These are phyloP conservation scores for Cyberlindnera maclurae DNA, from an alignment of 805 yeast species.

Conservation along the genomic window DNA sequence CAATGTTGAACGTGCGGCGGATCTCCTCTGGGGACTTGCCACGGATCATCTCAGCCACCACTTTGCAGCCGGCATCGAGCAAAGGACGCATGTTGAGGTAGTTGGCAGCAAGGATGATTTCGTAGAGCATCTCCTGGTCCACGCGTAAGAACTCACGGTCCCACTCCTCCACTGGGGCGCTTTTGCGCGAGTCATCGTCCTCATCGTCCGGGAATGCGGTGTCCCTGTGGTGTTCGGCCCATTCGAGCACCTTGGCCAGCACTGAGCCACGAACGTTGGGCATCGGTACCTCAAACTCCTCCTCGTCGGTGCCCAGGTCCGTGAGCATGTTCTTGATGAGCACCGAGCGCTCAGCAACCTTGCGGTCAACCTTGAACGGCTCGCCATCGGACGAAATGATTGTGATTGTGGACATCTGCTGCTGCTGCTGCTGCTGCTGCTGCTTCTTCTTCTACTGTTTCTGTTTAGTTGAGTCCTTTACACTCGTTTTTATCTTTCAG, in stretches of 20 bases:
- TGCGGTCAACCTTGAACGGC: slow-evolving; percentile 64
- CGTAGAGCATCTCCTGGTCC: slow-evolving; percentile 85
- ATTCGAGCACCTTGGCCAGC: slow-evolving; percentile 83
- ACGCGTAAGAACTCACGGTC: slow-evolving; percentile 90
- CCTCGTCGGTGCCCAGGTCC: slow-evolving; percentile 43
- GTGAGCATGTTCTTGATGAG: slow-evolving; percentile 81
- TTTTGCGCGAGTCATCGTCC: slow-evolving; percentile 76
- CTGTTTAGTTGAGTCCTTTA: not conserved
- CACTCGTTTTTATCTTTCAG: not conserved
- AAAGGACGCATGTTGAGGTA: slow-evolving; percentile 69
- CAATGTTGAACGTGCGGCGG: slow-evolving; percentile 72
- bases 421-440: not conserved
- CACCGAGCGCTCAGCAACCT: slow-evolving; percentile 81
- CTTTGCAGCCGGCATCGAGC: slow-evolving; percentile 72
- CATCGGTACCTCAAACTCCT: slow-evolving; percentile 73
- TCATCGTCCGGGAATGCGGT: slow-evolving; percentile 69
- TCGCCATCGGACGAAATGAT: slow-evolving; percentile 79
- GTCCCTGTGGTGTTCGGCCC: slow-evolving; percentile 94
- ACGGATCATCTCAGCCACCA: slow-evolving; percentile 78
- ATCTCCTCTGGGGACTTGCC: slow-evolving; percentile 77
- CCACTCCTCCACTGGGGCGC: slow-evolving; percentile 95
- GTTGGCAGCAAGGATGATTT: slow-evolving; percentile 75
- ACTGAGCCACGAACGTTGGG: slow-evolving; percentile 88
- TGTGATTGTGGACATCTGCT: slow-evolving; percentile 33
- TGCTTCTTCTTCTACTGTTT: not conserved